Percentiles rank a stretch among this genome's conserved stretches.
Conservation (phyloP, 352 stramenopile species). For the Halophytophthora batemanensis region DNA sequence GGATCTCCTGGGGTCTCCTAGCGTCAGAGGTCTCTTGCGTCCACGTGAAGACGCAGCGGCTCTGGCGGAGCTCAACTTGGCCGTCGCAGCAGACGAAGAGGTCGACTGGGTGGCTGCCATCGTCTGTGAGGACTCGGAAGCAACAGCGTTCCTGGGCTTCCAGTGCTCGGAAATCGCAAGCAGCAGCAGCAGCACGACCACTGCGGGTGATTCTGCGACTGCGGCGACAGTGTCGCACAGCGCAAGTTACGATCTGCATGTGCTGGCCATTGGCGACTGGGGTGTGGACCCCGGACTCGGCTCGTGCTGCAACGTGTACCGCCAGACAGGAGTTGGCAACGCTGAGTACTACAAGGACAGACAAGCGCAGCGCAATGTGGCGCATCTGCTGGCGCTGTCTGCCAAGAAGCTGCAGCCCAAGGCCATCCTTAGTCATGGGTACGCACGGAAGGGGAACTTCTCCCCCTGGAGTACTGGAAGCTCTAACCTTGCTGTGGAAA, state of each 20-base stretch:
- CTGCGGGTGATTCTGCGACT: conserved; percentile 18
- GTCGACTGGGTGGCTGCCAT: conserved; percentile 39
- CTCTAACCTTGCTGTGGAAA: no score
- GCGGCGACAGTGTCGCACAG: conserved; percentile 26
- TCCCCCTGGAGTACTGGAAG: no score
- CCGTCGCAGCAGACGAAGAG: no score
- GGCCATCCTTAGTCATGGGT: conserved; percentile 57
- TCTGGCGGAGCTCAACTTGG: no score
- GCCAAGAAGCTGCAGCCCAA: conserved; percentile 57
- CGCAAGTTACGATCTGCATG: conserved; percentile 51
- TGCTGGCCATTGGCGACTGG: conserved; percentile 74
- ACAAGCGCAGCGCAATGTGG: conserved; percentile 63
- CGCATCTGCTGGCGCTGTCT: conserved; percentile 57
- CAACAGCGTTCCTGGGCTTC: conserved; percentile 43
- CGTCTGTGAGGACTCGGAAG: conserved; percentile 36
- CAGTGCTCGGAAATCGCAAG: conserved; percentile 26
- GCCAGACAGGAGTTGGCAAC: conserved; percentile 49
- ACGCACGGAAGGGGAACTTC: conserved; percentile 5
- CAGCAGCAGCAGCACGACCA: conserved; percentile 6
- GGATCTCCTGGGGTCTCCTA: no score
- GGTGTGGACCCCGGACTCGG: conserved; percentile 54
- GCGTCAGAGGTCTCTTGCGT: no score
- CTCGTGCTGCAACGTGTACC: conserved; percentile 74
- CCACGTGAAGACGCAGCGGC: no score
- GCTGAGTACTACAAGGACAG: conserved; percentile 72